These are phyloP conservation scores for Thalassiosira mediterranea DNA, from an alignment of 352 stramenopile genomes.

Conservation along the genomic window DNA sequence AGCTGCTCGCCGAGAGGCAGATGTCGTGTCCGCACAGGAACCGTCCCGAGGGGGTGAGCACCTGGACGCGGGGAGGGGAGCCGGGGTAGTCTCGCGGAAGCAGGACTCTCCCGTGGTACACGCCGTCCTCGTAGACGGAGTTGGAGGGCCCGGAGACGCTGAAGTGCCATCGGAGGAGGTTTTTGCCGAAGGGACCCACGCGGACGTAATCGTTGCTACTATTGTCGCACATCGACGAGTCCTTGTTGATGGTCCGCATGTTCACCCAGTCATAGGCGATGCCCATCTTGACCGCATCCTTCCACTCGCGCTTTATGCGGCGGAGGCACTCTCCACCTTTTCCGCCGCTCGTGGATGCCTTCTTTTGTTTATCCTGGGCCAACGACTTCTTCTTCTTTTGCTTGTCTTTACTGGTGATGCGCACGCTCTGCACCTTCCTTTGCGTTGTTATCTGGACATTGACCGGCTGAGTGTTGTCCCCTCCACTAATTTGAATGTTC, in stretches of 20 bases:
- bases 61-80: conserved; percentile 69
- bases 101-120: conserved; percentile 78
- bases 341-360: conserved; percentile 23
- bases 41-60: conserved; percentile 75
- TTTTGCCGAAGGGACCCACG: conserved; percentile 73
- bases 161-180: conserved; percentile 82
- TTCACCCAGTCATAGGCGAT: conserved; percentile 80
- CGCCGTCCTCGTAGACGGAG: conserved; percentile 63
- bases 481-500: not conserved
- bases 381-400: conserved; percentile 8
- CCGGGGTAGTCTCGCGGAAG: conserved; percentile 76
- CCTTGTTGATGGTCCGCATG: conserved; percentile 31
- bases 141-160: conserved; percentile 59
- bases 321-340: conserved; percentile 48
- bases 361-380: not conserved
- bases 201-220: conserved; percentile 50
- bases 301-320: conserved; percentile 78
- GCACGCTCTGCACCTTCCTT: not conserved
- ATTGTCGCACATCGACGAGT: conserved; percentile 8
- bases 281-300: conserved; percentile 69
- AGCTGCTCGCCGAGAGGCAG: conserved; percentile 74
- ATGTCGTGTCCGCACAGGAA: conserved; percentile 69
- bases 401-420: not conserved
- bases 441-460: not conserved
- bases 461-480: not conserved